Base-by-base conservation (phyloP, 495 filamentous ascomycete genomes). In the Poronia punctata region DNA sequence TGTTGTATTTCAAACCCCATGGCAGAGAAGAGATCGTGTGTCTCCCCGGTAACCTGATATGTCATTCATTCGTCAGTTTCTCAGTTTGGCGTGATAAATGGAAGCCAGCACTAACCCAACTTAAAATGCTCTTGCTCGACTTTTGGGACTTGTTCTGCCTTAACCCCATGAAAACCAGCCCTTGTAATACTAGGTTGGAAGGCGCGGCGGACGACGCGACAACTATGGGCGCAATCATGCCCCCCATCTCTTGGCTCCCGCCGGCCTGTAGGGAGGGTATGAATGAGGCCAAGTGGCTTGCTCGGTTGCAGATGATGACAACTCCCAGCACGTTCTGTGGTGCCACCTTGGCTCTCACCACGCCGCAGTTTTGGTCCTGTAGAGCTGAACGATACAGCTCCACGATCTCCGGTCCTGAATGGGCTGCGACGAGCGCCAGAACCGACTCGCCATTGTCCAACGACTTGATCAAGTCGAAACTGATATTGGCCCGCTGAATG, bases 331-430 rank as follows among this genome's bases (percentile, higher is more conserved):
- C 61, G 18, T 67, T 71, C 46, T 86, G 84, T 27, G 71, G 64
- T 0, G 75, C 74, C 37, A 76, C 72, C 59, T 83, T 88, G 4
- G 88, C 88, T 21, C 87, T 74, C 42, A 95, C 87, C 40, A 95
- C 80, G 29, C 85, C 85, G 48, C 85, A 90, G 28, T 79, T 76
- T 14, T 75, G 71, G 33, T 88, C 85, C 21, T 77, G 68, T 2
- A 95, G 68, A 3, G 88, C 88, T 22, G 84, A 68, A 21, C 79
- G 74, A 61, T 95, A 95, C 14, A 93, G 78, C 43, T 88, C 85
- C 8, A 82, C 71, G n/a, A 90, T 78, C 17, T 87, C 88, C 42
- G 85, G 83, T n/a, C 78, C 72, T 10, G 84, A 79, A 56, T 81
- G 79, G 1, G 80, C 79, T 29, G 76, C 76, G 38, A 93, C 76